A percentile compares a stretch with the other conserved stretches of the same genome.
Conservation (phyloP, 371 early-diverging fungal genomes). For the Fennellomyces sp. region DNA sequence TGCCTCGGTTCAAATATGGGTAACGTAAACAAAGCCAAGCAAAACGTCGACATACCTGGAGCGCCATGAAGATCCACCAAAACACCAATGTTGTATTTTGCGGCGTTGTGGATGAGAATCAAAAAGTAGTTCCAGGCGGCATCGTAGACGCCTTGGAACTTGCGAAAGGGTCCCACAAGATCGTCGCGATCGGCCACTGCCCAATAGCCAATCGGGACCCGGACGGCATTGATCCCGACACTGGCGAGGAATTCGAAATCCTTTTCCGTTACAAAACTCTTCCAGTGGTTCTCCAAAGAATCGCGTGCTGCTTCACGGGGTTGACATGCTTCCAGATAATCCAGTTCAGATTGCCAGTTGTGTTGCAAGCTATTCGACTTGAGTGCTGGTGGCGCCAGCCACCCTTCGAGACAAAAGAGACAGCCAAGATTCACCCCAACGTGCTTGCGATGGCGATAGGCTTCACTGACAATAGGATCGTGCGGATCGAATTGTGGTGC, state of each 20-base stretch:
- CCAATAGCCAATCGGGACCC: conserved; percentile 75
- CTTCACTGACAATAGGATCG: conserved; percentile 18
- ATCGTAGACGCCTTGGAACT: conserved; percentile 30
- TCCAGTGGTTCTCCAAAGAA: conserved; percentile 57
- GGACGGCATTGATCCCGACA: conserved; percentile 64
- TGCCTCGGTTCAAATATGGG: conserved; percentile 8
- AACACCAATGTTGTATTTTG: conserved; percentile 58
- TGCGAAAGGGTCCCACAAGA: conserved; percentile 19
- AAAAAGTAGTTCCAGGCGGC: conserved; percentile 47
- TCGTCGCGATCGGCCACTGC: conserved; percentile 33
- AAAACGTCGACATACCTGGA: too few species aligned
- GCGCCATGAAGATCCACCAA: conserved; percentile 72
- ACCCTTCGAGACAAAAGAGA: conserved; percentile 64
- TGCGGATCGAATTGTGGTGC: conserved; percentile 21
- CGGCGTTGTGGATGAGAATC: conserved; percentile 51
- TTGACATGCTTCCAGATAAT: conserved; percentile 47
- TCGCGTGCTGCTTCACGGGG: conserved; percentile 38
- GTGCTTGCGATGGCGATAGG: conserved; percentile 31
- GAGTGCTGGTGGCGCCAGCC: conserved; percentile 41
- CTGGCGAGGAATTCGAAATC: conserved; percentile 57
- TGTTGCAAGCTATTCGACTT: conserved; percentile 39
- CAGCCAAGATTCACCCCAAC: conserved; percentile 70
- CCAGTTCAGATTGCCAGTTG: conserved; percentile 30
- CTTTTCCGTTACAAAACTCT: conserved; percentile 58
- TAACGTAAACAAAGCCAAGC: too few species aligned